Conservation (phyloP, 306 rosid species). For the Lablab purpureus region DNA sequence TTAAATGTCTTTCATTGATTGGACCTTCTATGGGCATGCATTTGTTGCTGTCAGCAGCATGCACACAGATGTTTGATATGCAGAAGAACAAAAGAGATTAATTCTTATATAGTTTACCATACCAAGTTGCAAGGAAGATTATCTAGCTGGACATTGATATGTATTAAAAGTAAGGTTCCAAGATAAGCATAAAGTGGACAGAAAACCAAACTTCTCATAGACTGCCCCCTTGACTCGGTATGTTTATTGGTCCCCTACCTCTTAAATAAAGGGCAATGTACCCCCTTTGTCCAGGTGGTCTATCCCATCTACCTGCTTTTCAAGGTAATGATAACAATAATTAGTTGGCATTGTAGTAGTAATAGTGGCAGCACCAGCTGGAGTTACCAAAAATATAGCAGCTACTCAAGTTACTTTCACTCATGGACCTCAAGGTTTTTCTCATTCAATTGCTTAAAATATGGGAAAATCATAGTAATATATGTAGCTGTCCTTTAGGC, state of each 20-base stretch:
- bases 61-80: neutral
- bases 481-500: neutral
- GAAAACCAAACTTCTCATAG: neutral
- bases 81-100: neutral
- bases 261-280: neutral
- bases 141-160: conserved; percentile 19
- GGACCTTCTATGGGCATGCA: neutral
- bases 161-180: conserved; percentile 6
- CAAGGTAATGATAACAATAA: conserved; percentile 25
- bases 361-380: conserved; percentile 15
- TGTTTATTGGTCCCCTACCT: conserved; percentile 20
- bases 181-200: conserved; percentile 20
- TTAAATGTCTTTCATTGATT: neutral
- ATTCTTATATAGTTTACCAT: neutral
- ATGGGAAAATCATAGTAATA: conserved; percentile 10
- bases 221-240: conserved; percentile 14
- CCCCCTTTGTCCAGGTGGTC: conserved; percentile 21
- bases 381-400: conserved; percentile 5
- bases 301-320: conserved; percentile 37
- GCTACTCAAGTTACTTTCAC: conserved; percentile 22
- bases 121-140: neutral
- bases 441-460: conserved; percentile 3
- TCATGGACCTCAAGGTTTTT: neutral
- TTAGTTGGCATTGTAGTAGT: conserved; percentile 23
- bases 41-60: neutral